Base-by-base conservation (phyloP, 2,329 filamentous ascomycete species). In the Didymella lethalis region DNA sequence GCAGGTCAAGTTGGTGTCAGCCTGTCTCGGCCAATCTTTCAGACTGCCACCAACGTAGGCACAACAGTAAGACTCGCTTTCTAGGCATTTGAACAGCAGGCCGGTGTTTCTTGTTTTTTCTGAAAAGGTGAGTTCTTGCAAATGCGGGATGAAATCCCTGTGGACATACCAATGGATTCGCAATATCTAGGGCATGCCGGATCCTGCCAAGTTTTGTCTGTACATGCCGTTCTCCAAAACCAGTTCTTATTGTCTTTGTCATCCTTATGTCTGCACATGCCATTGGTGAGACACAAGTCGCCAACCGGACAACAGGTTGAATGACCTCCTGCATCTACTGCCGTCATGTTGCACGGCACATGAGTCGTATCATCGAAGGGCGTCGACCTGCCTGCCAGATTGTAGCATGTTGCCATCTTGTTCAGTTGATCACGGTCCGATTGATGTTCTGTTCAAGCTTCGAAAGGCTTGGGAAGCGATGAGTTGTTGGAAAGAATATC, bases 231-330 rank as follows among this genome's bases (percentile, higher is more conserved):
- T 12, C 60, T 44, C 57, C 60, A 63, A 11, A 54, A 62, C 45
- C 61, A 54, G 11, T 62, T 64, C 18, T 36, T 48, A 7, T 25
- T 43, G 20, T 48, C 36, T 6, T 16, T 20, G 34, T 55, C 52
- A 16, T n/a, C 41, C n/a, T 29, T 40, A 8, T 51, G 34, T 34
- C 49, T 54, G 44, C 60, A 63, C 20, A 65, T 36, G 4, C 60
- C 63, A 28, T 63, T 65, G 3, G 57, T 59, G n/a, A 63, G 47
- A 31, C 63, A 63, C 7, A 53, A 36, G 45, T 63, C 60, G 4
- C 55, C 54, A 2, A 54, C 32, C 4, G 44, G 25, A 23, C 57
- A 65, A 40, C 60, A 65, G 38, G 54, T 41, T 12, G 57, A 57
- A 31, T 63, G 60, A 7, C 47, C 50, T 25, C 60, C 60, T 10